Base-by-base conservation (phyloP, 2,329 filamentous ascomycete species). In the Sporothrix schenckii region DNA sequence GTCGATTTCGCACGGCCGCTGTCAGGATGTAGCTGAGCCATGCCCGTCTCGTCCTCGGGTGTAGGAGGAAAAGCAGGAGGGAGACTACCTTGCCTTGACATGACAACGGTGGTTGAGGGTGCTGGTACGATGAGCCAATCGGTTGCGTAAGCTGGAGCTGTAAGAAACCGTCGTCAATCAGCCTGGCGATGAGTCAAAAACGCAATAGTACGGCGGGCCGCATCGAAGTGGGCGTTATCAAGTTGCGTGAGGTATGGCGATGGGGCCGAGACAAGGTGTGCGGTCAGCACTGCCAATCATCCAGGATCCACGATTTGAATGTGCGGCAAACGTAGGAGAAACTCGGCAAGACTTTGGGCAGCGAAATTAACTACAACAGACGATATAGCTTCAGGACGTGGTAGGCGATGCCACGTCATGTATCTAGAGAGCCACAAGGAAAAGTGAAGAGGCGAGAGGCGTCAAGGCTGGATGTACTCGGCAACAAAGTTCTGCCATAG, bases 41-140 rank as follows among this genome's bases (percentile, higher is more conserved):
- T 74, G 47, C 47, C 47, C 21, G 50, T 39, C n/a, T 71, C 69
- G 65, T 50, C 69, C 34, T 68, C 69, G 16, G 69, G 66, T 13
- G 67, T 69, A 10, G 60, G 66, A 4, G 70, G 53, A 10, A 71
- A 52, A 6, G n/a, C 24, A 19, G 41, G 52, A 44, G 24, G 16
- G 19, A 30, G 30, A n/a, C 16, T 4, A 6, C 41, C 10, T 27
- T 47, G 54, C n/a, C n/a, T 19, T 30, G 53, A 24, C 66, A 69
- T 52, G 34, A n/a, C 49, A 34, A 27, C 34, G 34, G 21, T 30
- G 47, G 58, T 5, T 5, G 13, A n/a, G n/a, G 21, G 39, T 27
- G 53, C 21, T 14, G 6, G 39, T 10, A 47, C 21, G 21, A 2
- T 9, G 34, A 34, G 34, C 7, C 34, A 34, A 34, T 24, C 44